These are phyloP conservation scores for Lupinus albus DNA, from an alignment of 306 rosid species.

Conservation along the genomic window DNA sequence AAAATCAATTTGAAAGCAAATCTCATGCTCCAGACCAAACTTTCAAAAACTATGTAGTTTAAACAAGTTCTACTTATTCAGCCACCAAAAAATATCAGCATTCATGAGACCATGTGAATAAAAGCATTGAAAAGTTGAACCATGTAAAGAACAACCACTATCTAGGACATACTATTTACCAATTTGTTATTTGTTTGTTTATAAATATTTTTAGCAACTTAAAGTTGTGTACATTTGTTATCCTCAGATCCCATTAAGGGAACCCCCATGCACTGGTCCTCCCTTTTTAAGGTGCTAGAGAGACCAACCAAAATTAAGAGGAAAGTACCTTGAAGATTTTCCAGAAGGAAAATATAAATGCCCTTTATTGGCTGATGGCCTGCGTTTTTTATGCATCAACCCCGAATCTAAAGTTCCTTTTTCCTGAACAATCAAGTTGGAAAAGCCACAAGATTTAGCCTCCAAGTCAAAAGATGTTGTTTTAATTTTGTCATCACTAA, in stretches of 20 bases:
- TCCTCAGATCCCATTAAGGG: no score
- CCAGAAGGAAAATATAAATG: constrained; percentile 38
- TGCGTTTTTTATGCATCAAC: constrained; percentile 38
- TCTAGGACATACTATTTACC: background rate
- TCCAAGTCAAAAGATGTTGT: constrained; percentile 43
- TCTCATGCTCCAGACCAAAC: background rate
- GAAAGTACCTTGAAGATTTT: constrained; percentile 60
- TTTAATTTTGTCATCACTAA: constrained; percentile 38
- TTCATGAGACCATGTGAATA: background rate
- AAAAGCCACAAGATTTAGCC: constrained; percentile 39
- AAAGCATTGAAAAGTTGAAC: background rate
- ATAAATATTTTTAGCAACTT: constrained; percentile 2
- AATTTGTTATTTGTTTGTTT: background rate
- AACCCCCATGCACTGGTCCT: no score
- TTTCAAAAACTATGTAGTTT: background rate
- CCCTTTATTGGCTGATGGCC: constrained; percentile 37
- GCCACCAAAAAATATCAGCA: background rate
- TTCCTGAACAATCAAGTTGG: constrained; percentile 41
- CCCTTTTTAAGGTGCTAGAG: constrained; percentile 27
- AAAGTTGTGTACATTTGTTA: no score
- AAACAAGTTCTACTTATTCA: constrained; percentile 6
- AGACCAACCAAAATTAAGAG: constrained; percentile 21
- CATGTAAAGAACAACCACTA: background rate
- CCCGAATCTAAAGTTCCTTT: constrained; percentile 37
- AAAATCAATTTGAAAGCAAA: constrained; percentile 4